phyloP scores from a whole-genome alignment of 306 rosid species.

The Medicago arabica region DNA sequence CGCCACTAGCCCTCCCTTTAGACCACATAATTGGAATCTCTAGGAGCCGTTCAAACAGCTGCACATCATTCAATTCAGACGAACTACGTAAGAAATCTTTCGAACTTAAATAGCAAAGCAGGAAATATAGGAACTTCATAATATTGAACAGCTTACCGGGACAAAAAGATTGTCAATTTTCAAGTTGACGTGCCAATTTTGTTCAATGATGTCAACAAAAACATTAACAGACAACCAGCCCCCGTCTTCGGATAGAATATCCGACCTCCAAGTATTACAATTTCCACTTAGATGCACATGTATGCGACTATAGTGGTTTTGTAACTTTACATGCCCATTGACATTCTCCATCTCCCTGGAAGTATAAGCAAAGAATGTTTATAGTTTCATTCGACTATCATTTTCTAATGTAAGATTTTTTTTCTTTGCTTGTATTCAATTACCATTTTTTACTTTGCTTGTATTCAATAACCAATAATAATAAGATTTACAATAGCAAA shows the following conservation, averaged over 20 bases:
- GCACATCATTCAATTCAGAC: slow-evolving; percentile 48
- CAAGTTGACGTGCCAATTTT: slow-evolving; percentile 89
- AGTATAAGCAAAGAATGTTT: slow-evolving; percentile 21
- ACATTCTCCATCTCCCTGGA: slow-evolving; percentile 88
- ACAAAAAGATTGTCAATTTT: slow-evolving; percentile 80
- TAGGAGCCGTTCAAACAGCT: slow-evolving; percentile 92
- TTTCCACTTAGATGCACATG: slow-evolving; percentile 83
- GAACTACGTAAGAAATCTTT: slow-evolving; percentile 37
- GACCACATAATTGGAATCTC: slow-evolving; percentile 92
- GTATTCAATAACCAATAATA: slow-evolving; percentile 15
- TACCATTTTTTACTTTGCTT: background rate
- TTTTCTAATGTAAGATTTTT: slow-evolving; percentile 21
- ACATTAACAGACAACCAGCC: slow-evolving; percentile 94
- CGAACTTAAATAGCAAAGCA: slow-evolving; percentile 34
- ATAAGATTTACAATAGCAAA: slow-evolving; percentile 20
- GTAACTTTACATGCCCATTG: slow-evolving; percentile 79
- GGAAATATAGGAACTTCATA: slow-evolving; percentile 31
- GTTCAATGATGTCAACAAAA: slow-evolving; percentile 85
- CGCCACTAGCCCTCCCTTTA: slow-evolving; percentile 88
- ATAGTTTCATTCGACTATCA: slow-evolving; percentile 22
- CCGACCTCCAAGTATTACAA: slow-evolving; percentile 91
- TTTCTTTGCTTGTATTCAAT: slow-evolving; percentile 8
- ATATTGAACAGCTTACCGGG: slow-evolving; percentile 69
- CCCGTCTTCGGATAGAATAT: slow-evolving; percentile 74
- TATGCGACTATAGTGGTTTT: slow-evolving; percentile 78